Evolutionary conservation across 805 yeast species (phyloP).

Genomic region (Suhomyces kilbournensis): DNA sequence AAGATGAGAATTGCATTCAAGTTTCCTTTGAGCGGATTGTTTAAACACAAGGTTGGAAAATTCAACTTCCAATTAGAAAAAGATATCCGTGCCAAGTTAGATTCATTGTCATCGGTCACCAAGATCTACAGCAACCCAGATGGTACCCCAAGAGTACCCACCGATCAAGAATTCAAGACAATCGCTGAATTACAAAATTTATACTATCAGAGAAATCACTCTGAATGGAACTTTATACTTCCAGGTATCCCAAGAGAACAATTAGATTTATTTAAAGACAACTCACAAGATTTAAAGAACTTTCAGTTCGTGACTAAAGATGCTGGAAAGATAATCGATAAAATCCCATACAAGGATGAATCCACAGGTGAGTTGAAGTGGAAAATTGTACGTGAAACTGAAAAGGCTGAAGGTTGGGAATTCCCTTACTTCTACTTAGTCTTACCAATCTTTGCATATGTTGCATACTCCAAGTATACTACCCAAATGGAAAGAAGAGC

Average conservation of each 20-base stretch:
- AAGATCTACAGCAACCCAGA: conserved; percentile 71
- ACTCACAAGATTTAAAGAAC: conserved; percentile 57
- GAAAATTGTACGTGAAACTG: conserved; percentile 71
- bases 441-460: conserved; percentile 63
- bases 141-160: conserved; percentile 68
- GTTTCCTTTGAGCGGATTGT: conserved; percentile 37
- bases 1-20: conserved; percentile 42
- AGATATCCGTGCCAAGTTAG: conserved; percentile 60
- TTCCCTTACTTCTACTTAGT: conserved; percentile 65
- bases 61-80: conserved; percentile 52
- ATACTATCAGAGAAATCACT: conserved; percentile 54
- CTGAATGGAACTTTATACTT: conserved; percentile 44
- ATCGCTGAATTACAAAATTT: conserved; percentile 69
- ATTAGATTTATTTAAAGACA: conserved; percentile 54
- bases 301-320: conserved; percentile 51
- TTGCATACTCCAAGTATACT: conserved; percentile 49
- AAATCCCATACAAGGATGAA: conserved; percentile 79
- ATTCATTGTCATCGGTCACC: conserved; percentile 60
- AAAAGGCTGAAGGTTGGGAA: conserved; percentile 84
- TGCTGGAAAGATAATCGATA: conserved; percentile 66
- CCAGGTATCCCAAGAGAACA: conserved; percentile 53
- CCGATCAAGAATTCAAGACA: conserved; percentile 67
- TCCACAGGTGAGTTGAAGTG: conserved; percentile 76
- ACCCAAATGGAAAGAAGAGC: conserved; percentile 41
- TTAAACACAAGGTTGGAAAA: conserved; percentile 36